phyloP scores from a whole-genome alignment of 148 eudicot species.

The Rhododendron molle region DNA sequence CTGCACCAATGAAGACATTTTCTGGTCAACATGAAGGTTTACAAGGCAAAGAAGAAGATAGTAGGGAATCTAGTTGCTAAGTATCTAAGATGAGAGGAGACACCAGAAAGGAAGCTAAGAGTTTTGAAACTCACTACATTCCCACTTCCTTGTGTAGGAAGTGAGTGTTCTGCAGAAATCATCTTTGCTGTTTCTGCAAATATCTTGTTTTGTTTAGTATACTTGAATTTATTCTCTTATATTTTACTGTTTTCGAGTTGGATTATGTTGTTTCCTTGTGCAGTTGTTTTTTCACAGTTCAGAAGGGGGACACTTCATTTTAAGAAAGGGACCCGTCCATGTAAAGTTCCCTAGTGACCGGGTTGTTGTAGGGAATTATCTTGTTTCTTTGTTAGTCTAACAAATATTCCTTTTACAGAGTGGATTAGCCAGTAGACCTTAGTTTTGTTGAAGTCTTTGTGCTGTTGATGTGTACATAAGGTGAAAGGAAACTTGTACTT shows the following conservation, averaged over 20 bases:
- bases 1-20: background rate
- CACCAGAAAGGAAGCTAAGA: background rate
- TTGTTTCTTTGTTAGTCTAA: background rate
- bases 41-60: background rate
- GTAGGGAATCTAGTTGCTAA: background rate
- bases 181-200: background rate
- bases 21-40: background rate
- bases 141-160: background rate
- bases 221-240: background rate
- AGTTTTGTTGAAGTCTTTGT: background rate
- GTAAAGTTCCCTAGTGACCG: background rate
- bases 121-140: background rate
- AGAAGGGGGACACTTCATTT: background rate
- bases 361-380: background rate
- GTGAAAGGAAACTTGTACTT: background rate
- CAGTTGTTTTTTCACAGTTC: background rate
- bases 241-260: background rate
- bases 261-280: background rate
- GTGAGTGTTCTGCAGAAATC: background rate
- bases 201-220: background rate
- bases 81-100: no score
- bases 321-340: background rate
- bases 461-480: background rate
- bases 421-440: background rate
- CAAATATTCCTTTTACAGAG: background rate